phyloP scores from a whole-genome alignment of 116 monocot species.

The Zostera marina region DNA sequence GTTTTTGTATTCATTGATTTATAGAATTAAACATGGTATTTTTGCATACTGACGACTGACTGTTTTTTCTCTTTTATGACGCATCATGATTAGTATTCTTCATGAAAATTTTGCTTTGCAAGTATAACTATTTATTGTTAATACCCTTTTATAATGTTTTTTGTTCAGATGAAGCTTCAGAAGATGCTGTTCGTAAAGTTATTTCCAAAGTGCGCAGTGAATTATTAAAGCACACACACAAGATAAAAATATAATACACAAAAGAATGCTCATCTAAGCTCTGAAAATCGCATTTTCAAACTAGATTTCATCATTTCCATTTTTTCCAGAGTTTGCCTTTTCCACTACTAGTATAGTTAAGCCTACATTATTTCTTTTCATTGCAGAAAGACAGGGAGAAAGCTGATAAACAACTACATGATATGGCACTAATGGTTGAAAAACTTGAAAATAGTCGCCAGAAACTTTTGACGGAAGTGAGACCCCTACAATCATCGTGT shows the following conservation, averaged over 20 bases:
- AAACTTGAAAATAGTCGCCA: constrained; percentile 86
- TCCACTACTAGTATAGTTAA: too few species aligned
- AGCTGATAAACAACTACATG: constrained; percentile 84
- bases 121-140: neutral
- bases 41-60: too few species aligned
- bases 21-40: too few species aligned
- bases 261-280: too few species aligned
- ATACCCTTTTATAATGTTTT: constrained; percentile 2
- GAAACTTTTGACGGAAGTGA: constrained; percentile 79
- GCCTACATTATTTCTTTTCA: neutral
- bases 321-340: too few species aligned
- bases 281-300: constrained; percentile 26
- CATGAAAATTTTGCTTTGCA: too few species aligned
- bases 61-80: too few species aligned
- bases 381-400: constrained; percentile 68
- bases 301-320: constrained; percentile 17
- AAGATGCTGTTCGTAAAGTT: constrained; percentile 21
- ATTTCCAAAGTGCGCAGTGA: too few species aligned
- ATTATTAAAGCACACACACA: too few species aligned
- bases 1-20: too few species aligned
- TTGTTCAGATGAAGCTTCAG: constrained; percentile 57
- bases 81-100: too few species aligned
- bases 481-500: neutral
- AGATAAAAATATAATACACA: too few species aligned
- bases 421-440: constrained; percentile 93